Evolutionary conservation across 257 asterid genomes (phyloP).

Genomic region (Paraleonurus japonicus): DNA sequence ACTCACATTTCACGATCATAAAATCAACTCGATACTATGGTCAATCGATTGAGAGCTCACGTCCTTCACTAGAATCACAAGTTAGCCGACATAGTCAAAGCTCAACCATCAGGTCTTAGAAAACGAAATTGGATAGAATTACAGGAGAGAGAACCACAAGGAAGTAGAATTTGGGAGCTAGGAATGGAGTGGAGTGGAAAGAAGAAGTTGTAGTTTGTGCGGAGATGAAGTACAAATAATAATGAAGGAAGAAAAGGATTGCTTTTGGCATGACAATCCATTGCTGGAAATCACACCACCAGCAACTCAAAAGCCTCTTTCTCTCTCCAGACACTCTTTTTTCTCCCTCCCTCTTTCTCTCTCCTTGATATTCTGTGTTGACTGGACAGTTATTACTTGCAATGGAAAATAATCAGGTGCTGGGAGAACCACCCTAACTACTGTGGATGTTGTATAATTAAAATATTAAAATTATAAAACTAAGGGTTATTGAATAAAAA

Average conservation of each 20-base stretch:
- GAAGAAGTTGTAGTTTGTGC: constrained; percentile 8
- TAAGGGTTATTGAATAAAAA: no score
- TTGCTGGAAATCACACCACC: constrained; percentile 47
- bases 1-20: constrained; percentile 8
- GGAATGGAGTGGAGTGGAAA: constrained; percentile 12
- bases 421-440: not conserved
- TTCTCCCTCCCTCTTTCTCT: not conserved
- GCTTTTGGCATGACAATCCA: constrained; percentile 55
- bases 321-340: not conserved
- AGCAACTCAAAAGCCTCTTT: constrained; percentile 30
- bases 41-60: not conserved
- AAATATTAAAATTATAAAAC: not conserved
- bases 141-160: constrained; percentile 14
- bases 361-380: constrained; percentile 1
- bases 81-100: not conserved
- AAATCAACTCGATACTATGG: not conserved
- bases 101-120: constrained; percentile 10
- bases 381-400: constrained; percentile 18
- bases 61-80: not conserved
- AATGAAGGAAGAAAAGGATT: constrained; percentile 34
- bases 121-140: constrained; percentile 7
- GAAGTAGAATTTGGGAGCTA: not conserved
- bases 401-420: not conserved
- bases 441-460: not conserved
- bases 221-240: constrained; percentile 30